Evolutionary conservation across 2,329 filamentous ascomycete species (phyloP), one percentile per base, ranked within the genome.

Genomic region (Talaromyces pinophilus): DNA sequence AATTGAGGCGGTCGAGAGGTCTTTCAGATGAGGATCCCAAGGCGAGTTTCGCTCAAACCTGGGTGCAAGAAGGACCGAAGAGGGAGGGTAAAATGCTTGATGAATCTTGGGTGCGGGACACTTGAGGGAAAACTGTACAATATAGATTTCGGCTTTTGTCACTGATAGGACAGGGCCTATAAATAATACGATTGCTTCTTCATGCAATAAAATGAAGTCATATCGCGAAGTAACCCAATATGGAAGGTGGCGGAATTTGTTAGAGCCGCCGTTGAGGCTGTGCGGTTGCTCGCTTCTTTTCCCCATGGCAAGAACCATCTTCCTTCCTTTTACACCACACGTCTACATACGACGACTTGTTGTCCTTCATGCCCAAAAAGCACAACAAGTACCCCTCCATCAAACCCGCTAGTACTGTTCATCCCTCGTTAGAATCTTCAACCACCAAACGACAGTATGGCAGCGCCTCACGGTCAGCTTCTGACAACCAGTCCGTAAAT

Each of bases 1-100:
- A 92, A 72, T 84, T 98, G 25, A 85, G 94, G 68, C 84, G 87
- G 69, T 84, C 84, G 54, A 81, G 90, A 66, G 93, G 93, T 0
- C 87, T 90, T 68, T 86, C 90, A 0, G 92, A 96, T 67, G 90
- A 96, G 71, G 92, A 96, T 71, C 88, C 91, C 0, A 89, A 90
- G 70, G 85, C 88, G 59, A 90, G 88, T 8, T 79, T 93, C 33
- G 92, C 91, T 0, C 91, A 94, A 78, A 97, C 93, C 1, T 98
- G 92, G 90, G 82, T 85, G 42, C 78, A 80, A 69, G 87, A 87
- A 72, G 86, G 86, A 0, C 76, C 76, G 0, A 82, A 81, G 68
- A 75, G 78, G 40, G 85, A 86, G 70, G 87, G 87, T 2, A 82
- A 81, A 69, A 88, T 86, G 82, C 80, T 84, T 59, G 87, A 89